Evolutionary conservation across 129 eudicot species (phyloP).

Genomic region (Artemisia argyi): DNA sequence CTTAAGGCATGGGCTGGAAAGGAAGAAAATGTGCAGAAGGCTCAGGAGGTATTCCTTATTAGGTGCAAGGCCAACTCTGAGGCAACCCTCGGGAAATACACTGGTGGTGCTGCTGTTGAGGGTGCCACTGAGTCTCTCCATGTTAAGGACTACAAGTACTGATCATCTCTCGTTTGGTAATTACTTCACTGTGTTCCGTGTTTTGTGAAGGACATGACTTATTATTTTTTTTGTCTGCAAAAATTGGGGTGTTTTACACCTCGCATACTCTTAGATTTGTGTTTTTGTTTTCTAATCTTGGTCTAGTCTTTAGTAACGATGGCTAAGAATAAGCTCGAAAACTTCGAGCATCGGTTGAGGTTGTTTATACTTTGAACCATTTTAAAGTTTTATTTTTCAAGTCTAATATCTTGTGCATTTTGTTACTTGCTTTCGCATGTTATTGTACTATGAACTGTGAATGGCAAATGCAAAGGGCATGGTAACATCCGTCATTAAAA

Average conservation of each 20-base stretch:
- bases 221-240: not conserved
- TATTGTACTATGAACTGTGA: not conserved
- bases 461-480: too few relatives aligned
- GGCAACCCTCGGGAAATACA: conserved; percentile 50
- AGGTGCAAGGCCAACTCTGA: conserved; percentile 59
- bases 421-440: not conserved
- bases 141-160: conserved; percentile 46
- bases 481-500: too few relatives aligned
- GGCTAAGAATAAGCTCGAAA: conserved; percentile 28
- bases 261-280: conserved; percentile 6
- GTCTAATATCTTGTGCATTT: not conserved
- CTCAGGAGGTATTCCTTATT: conserved; percentile 43
- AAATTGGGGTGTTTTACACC: conserved; percentile 4
- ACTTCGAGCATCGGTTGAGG: conserved; percentile 24
- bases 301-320: conserved; percentile 20
- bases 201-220: conserved; percentile 1
- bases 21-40: conserved; percentile 49
- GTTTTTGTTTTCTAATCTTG: not conserved
- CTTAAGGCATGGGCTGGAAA: conserved; percentile 63
- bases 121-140: conserved; percentile 45
- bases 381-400: not conserved
- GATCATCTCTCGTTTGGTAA: conserved; percentile 16
- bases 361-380: conserved; percentile 18
- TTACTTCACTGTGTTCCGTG: not conserved
- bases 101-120: conserved; percentile 42